phyloP scores from a whole-genome alignment of 495 filamentous ascomycete species.

The Hypoxylon cercidicola region DNA sequence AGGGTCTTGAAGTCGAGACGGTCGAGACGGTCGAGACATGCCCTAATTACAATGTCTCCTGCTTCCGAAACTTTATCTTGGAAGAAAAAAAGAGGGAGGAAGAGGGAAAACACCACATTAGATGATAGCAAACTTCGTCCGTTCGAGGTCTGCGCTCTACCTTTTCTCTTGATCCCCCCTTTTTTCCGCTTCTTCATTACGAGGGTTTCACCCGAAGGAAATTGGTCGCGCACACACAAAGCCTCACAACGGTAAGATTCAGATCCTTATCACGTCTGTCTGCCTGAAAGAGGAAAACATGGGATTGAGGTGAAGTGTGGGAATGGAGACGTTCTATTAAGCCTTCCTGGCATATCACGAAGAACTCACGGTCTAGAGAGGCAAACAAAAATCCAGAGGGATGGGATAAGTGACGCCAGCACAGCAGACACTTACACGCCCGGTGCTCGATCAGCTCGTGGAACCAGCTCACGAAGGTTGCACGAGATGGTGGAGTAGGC shows the following conservation, averaged over 20 bases:
- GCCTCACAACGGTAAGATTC: neutral
- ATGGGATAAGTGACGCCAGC: slow-evolving; percentile 25
- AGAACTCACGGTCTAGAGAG: neutral
- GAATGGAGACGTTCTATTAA: slow-evolving; percentile 9
- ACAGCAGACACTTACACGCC: slow-evolving; percentile 12
- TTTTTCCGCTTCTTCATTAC: neutral
- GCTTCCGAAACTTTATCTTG: slow-evolving; percentile 35
- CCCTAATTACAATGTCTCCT: slow-evolving; percentile 32
- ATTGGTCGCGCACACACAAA: slow-evolving; percentile 5
- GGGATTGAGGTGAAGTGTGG: neutral
- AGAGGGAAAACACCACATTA: slow-evolving; percentile 2
- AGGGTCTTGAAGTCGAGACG: slow-evolving; percentile 23
- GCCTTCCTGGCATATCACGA: slow-evolving; percentile 9
- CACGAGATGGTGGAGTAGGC: slow-evolving; percentile 32
- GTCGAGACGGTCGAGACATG: slow-evolving; percentile 32
- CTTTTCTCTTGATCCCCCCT: neutral
- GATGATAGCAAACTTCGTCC: slow-evolving; percentile 30
- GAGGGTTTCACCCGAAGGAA: slow-evolving; percentile 6
- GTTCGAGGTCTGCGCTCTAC: neutral
- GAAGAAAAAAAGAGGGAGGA: slow-evolving; percentile 3
- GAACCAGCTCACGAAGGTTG: slow-evolving; percentile 27
- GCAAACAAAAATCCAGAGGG: slow-evolving; percentile 13
- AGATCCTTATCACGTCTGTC: neutral
- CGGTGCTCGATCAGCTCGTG: slow-evolving; percentile 30
- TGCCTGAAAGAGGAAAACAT: neutral